These are phyloP conservation scores for Monosporascus sp. DNA, from an alignment of 2,329 filamentous ascomycete species.

Conservation along the genomic window DNA sequence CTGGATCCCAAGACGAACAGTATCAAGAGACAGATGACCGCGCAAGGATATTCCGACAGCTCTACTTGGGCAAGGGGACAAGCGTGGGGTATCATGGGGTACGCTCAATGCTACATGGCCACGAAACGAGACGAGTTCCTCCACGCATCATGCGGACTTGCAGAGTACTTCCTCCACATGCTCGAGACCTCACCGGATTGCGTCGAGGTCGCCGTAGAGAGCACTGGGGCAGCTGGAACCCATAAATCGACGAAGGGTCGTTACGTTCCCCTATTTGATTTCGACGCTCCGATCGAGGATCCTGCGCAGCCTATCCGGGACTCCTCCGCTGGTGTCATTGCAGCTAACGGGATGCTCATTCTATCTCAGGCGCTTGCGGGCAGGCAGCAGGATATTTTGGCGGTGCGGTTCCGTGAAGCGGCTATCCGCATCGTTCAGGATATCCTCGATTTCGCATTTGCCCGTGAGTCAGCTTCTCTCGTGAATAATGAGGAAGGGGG, in stretches of 20 bases:
- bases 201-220: constrained; percentile 25
- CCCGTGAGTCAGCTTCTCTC: constrained; percentile 19
- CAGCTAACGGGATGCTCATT: constrained; percentile 24
- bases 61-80: constrained; percentile 48
- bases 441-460: constrained; percentile 14
- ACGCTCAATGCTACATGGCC: constrained; percentile 44
- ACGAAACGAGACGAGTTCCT: constrained; percentile 38
- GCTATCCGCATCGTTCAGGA: constrained; percentile 13
- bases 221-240: no score
- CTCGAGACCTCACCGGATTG: constrained; percentile 26
- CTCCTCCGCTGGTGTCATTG: constrained; percentile 25
- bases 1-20: constrained; percentile 36
- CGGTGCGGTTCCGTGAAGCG: constrained; percentile 3
- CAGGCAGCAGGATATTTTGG: constrained; percentile 1
- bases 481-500: not conserved
- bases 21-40: constrained; percentile 39
- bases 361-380: constrained; percentile 14
- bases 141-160: constrained; percentile 36
- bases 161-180: constrained; percentile 42
- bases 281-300: constrained; percentile 40
- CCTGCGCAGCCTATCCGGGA: constrained; percentile 25
- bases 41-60: constrained; percentile 39
- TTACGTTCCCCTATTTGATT: constrained; percentile 38
- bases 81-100: constrained; percentile 45
- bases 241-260: constrained; percentile 5